Evolutionary conservation across 2,329 filamentous ascomycete genomes (phyloP), one percentile per base, ranked within the genome.

Genomic region (Aureobasidium sp.): DNA sequence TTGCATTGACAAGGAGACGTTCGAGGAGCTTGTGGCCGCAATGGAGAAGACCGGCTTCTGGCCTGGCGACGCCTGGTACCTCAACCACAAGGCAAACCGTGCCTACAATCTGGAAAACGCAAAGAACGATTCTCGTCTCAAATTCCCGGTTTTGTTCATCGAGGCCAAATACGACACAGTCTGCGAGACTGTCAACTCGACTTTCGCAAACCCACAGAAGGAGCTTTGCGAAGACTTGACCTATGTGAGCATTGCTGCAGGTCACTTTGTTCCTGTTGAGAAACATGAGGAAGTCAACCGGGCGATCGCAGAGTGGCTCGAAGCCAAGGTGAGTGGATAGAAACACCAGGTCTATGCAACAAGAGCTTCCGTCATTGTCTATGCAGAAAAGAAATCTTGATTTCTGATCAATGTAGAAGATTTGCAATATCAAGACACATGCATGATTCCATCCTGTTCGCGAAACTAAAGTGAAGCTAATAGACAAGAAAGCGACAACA

Each of bases 221-320:
- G 64, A 71, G 60, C 62, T 63, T 8, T 73, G 71, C 49, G 69
- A 68, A 43, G 70, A 77, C 8, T 64, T 81, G 45, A 76, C 74
- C 0, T 73, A 75, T 19, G 70, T 78, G 74, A 17, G 77, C 75
- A 60, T 78, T 73, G 67, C 81, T 37, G 61, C 64, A 35, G 67
- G 67, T 11, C 68, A 69, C 37, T 69, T 67, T 65, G 59, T 69
- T 0, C 63, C 64, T 1, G 62, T 65, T 46, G 67, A 69, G 67
- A 68, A 66, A 58, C 64, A 65, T 0, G 47, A 62, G 25, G 66
- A 69, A 57, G 65, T 67, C 25, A 69, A 67, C 21, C 61, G 58
- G 0, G 63, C 64, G 2, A 57, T 69, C n/a, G 63, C 65, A 0
- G 62, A 64, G 15, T 69, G 67, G 68, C 62, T 69, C 19, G 29